These are phyloP conservation scores for Salvia sclarea DNA, from an alignment of 305 asterid species.

Conservation along the genomic window DNA sequence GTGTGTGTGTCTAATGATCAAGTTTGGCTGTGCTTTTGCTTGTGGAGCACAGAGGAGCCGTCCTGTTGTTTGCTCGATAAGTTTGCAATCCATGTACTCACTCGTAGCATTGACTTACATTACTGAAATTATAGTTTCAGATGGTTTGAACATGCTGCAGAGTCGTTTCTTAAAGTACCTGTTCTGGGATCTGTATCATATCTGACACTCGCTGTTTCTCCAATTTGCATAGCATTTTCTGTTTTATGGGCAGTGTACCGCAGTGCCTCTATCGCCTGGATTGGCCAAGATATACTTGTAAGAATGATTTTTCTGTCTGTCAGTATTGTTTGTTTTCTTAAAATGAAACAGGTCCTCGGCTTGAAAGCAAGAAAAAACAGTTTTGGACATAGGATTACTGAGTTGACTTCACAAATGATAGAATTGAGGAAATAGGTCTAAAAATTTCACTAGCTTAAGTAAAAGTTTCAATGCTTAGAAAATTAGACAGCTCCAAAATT, in stretches of 20 bases:
- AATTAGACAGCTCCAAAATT: not conserved
- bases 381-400: not conserved
- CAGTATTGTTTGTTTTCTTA: not conserved
- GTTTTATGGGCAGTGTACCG: constrained; percentile 91
- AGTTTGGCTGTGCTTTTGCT: not conserved
- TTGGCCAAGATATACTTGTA: constrained; percentile 98
- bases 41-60: not conserved
- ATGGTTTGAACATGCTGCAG: constrained; percentile 77
- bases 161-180: constrained; percentile 77
- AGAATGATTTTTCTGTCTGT: constrained; percentile 27
- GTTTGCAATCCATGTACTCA: constrained; percentile 22
- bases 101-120: constrained; percentile 39
- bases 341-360: not conserved
- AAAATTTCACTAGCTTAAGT: not conserved
- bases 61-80: not conserved
- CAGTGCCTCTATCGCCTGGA: constrained; percentile 78
- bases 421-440: not conserved
- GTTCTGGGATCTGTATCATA: constrained; percentile 81
- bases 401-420: not conserved
- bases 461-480: too few relatives aligned
- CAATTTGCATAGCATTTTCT: constrained; percentile 87
- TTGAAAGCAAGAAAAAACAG: not conserved
- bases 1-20: not conserved
- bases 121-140: constrained; percentile 73
- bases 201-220: constrained; percentile 83